Conservation (phyloP, 1,139 yeast genomes). For the Ogataea hybrid region DNA sequence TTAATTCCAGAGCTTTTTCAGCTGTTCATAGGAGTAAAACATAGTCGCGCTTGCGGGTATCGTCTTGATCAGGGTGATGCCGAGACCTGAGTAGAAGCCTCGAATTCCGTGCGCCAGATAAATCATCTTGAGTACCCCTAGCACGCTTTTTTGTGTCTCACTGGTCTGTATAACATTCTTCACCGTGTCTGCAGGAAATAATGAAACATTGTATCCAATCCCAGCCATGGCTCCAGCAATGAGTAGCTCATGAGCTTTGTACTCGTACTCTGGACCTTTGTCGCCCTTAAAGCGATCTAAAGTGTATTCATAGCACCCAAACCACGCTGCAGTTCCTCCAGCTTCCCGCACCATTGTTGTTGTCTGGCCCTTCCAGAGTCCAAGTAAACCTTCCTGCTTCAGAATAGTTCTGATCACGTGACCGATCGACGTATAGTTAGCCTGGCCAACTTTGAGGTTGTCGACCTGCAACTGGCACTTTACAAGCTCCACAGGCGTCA, state of each 20-base stretch:
- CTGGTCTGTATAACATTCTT: slow-evolving; percentile 82
- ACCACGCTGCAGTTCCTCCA: slow-evolving; percentile 93
- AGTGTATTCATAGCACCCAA: slow-evolving; percentile 76
- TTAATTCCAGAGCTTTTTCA: slow-evolving; percentile 37
- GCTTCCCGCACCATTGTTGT: slow-evolving; percentile 85
- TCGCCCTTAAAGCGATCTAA: slow-evolving; percentile 38
- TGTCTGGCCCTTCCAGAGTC: slow-evolving; percentile 82
- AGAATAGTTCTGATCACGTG: slow-evolving; percentile 44
- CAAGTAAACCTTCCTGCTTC: slow-evolving; percentile 52
- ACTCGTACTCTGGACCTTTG: slow-evolving; percentile 20
- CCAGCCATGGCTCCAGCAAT: slow-evolving; percentile 89
- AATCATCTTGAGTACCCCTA: slow-evolving; percentile 38
- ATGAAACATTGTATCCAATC: slow-evolving; percentile 68
- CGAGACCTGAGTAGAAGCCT: slow-evolving; percentile 81
- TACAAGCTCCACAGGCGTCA: slow-evolving; percentile 87
- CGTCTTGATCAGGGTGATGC: slow-evolving; percentile 77
- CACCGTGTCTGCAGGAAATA: slow-evolving; percentile 89
- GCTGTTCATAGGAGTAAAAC: slow-evolving; percentile 72
- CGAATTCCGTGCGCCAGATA: slow-evolving; percentile 51
- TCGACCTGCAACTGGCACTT: slow-evolving; percentile 89
- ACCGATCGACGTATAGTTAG: slow-evolving; percentile 15
- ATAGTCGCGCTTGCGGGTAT: slow-evolving; percentile 90
- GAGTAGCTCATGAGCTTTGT: slow-evolving; percentile 53
- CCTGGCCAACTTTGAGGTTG: slow-evolving; percentile 35
- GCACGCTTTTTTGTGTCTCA: slow-evolving; percentile 28